Base-by-base conservation (phyloP, 2,329 filamentous ascomycete species). In the Aspergillus felis region DNA sequence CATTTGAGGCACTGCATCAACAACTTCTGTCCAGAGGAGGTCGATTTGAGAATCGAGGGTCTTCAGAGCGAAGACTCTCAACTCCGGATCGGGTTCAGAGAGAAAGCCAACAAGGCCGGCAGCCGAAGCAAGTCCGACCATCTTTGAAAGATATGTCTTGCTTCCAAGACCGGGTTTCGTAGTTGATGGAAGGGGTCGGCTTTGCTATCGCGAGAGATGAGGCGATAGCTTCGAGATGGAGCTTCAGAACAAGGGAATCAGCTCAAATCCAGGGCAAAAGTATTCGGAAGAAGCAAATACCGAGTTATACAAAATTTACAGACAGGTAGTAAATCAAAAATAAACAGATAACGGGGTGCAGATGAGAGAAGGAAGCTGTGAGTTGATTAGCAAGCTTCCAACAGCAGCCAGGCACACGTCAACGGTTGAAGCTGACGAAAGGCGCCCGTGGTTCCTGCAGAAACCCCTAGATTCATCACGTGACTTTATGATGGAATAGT, bases 11-110 rank as follows among this genome's bases (percentile, higher is more conserved):
- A 99, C 85, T 58, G 91, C 89, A 57, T 89, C 91, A 54, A 94
- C 93, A 63, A 99, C 92, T 78, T 99, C 94, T 61, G 92, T 95
- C 94, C 94, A 99, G 66, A 99, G 86, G 63, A 93, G 89, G 76
- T 97, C 92, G 69, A 99, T 96, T 72, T 97, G 90, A 68, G 94
- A 90, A 78, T 99, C 96, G 71, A 99, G 85, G 66, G 91, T 92
- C 79, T 96, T 90, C 66, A 99, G 83, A 64, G 94, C 94, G 74
- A 97, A 99, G 67, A 93, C 87, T 82, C 92, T 92, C 76, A 99
- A 87, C 77, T 96, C 91, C 57, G 90, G 85, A 78, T 97, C 94
- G 68, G 95, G 92, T 74, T 99, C 94, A 66, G 91, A 89, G 62
- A 99, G 85, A 77, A 97, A 97, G 79, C 92, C 93, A 73, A 99